Evolutionary conservation across 2,329 filamentous ascomycete species (phyloP).

Genomic region (Colletotrichum nymphaeae): DNA sequence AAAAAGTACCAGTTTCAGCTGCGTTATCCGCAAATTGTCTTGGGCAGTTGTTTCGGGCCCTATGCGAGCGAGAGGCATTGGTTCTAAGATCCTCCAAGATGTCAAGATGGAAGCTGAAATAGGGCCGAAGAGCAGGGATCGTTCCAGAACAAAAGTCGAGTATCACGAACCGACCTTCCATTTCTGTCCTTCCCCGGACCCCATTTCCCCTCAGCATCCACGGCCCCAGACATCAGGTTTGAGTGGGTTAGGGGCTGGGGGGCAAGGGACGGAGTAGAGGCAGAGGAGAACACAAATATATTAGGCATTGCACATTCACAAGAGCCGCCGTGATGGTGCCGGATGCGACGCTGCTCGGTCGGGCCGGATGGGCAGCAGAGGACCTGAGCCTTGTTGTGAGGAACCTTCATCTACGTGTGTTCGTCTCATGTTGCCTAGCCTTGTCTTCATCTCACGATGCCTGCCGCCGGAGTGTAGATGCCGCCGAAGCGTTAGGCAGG

Average conservation of each 20-base stretch:
- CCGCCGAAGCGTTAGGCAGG: no score
- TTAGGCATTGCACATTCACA: background rate
- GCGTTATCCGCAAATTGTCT: background rate
- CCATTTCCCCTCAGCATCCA: background rate
- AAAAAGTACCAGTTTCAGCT: background rate
- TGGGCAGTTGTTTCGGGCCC: background rate
- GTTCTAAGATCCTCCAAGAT: no score
- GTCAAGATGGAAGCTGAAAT: background rate
- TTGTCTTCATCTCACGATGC: background rate
- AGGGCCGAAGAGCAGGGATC: background rate
- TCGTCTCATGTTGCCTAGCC: background rate
- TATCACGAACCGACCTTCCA: slow-evolving; percentile 10
- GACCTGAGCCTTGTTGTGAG: background rate
- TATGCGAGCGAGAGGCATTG: background rate
- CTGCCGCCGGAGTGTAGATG: no score
- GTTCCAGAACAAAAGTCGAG: background rate
- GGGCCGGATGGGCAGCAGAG: background rate
- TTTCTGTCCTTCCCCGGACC: slow-evolving; percentile 1
- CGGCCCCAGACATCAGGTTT: slow-evolving; percentile 3
- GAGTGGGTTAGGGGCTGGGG: background rate
- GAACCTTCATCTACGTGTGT: background rate
- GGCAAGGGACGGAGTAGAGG: background rate
- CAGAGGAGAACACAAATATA: background rate
- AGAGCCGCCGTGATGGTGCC: slow-evolving; percentile 10
- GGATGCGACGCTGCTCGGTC: slow-evolving; percentile 19